phyloP scores from a whole-genome alignment of 208 protist species.

The Acanthamoeba triangularis region DNA sequence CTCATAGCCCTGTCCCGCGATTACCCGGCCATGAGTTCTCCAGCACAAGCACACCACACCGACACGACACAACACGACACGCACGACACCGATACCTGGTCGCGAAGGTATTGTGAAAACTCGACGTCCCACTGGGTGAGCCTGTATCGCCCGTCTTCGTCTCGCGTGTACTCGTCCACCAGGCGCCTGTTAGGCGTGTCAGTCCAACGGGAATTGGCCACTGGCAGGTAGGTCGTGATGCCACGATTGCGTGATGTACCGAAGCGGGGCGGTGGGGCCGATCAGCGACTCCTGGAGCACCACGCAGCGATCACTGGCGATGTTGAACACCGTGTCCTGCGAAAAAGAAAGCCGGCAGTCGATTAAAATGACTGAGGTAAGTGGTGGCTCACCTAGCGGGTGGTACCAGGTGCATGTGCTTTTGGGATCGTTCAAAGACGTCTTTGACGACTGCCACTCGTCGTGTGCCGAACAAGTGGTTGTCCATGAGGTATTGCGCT shows the following conservation, averaged over 20 bases:
- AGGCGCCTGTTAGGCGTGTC: constrained; percentile 40
- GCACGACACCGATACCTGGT: too few species aligned
- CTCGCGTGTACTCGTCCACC: constrained; percentile 86
- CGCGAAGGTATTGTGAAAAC: constrained; percentile 63
- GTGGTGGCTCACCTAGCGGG: not conserved
- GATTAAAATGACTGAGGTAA: not conserved
- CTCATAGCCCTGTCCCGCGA: constrained; percentile 76
- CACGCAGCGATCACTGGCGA: constrained; percentile 75
- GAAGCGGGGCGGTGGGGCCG: constrained; percentile 5
- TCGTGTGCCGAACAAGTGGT: constrained; percentile 90
- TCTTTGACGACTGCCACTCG: constrained; percentile 85
- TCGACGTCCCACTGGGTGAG: constrained; percentile 61
- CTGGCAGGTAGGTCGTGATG: too few species aligned
- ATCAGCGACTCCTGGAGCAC: constrained; percentile 86
- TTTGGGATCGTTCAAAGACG: constrained; percentile 82
- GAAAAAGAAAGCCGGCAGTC: not conserved
- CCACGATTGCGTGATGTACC: too few species aligned
- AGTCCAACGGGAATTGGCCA: not conserved
- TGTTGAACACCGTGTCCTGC: constrained; percentile 87
- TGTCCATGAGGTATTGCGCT: constrained; percentile 88
- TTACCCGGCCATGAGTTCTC: not conserved
- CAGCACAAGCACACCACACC: too few species aligned
- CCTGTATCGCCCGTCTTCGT: constrained; percentile 20
- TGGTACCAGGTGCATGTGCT: constrained; percentile 87
- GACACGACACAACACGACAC: too few species aligned